Conservation (phyloP, 2,329 filamentous ascomycete genomes). For the Diplocarpon mali region DNA sequence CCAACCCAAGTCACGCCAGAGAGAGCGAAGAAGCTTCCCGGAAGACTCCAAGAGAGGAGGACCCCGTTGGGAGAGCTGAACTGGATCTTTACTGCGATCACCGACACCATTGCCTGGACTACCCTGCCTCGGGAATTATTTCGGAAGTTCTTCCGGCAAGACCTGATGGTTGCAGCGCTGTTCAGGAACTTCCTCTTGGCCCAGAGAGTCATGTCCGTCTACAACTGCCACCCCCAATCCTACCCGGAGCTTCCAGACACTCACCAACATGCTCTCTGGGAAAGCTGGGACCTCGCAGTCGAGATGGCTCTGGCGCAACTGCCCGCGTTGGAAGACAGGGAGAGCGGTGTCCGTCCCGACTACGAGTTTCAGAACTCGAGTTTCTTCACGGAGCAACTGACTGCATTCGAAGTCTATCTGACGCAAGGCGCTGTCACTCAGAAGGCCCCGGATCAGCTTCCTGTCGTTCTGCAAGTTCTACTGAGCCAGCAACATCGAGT, state of each 20-base stretch:
- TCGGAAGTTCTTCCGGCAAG: constrained; percentile 93
- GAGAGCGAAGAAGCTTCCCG: constrained; percentile 79
- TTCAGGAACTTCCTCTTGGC: constrained; percentile 94
- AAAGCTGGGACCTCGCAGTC: constrained; percentile 94
- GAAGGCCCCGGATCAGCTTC: constrained; percentile 85
- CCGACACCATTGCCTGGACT: constrained; percentile 97
- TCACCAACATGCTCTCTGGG: constrained; percentile 89
- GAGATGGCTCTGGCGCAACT: constrained; percentile 90
- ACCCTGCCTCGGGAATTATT: constrained; percentile 82
- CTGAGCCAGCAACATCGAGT: constrained; percentile 92
- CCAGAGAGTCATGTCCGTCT: constrained; percentile 91
- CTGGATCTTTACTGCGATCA: constrained; percentile 99
- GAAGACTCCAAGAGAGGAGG: constrained; percentile 80
- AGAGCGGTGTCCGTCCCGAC: constrained; percentile 46
- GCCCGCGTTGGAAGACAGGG: constrained; percentile 72
- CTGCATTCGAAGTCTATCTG: constrained; percentile 93
- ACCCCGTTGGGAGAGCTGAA: constrained; percentile 94
- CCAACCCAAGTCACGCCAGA: constrained; percentile 60
- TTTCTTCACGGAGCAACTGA: constrained; percentile 95
- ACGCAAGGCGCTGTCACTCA: constrained; percentile 72
- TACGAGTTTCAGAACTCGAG: constrained; percentile 92
- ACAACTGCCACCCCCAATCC: constrained; percentile 90
- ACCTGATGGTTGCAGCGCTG: constrained; percentile 96
- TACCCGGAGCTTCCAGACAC: constrained; percentile 89
- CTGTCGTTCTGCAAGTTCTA: constrained; percentile 90